Conservation (phyloP, 1,139 yeast species). For the Debaryomyces coudertii region DNA sequence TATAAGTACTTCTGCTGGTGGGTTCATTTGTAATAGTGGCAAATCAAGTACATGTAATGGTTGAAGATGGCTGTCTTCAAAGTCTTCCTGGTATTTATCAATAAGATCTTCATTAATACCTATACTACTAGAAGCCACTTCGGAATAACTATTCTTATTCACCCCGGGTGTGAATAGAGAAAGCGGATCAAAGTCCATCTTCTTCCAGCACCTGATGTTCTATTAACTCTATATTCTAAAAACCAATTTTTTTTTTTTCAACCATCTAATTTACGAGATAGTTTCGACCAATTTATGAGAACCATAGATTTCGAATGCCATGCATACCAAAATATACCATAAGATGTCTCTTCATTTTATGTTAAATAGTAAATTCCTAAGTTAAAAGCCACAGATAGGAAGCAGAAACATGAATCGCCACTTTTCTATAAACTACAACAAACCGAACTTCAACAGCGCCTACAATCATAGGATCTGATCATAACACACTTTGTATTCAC, state of each 20-base stretch:
- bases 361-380: too few relatives aligned
- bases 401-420: neutral
- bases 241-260: slow-evolving; percentile 2
- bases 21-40: slow-evolving; percentile 53
- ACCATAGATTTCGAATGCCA: neutral
- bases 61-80: slow-evolving; percentile 26
- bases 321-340: too few relatives aligned
- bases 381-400: neutral
- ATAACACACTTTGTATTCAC: neutral
- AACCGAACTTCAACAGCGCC: neutral
- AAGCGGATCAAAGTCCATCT: slow-evolving; percentile 17
- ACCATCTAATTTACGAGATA: slow-evolving; percentile 4
- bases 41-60: slow-evolving; percentile 67
- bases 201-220: neutral
- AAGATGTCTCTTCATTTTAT: neutral
- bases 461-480: neutral
- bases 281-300: neutral
- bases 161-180: slow-evolving; percentile 13
- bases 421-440: neutral
- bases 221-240: neutral
- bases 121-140: neutral
- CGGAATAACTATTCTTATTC: neutral
- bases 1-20: slow-evolving; percentile 52
- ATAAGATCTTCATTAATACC: neutral
- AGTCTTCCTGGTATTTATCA: neutral